These are phyloP conservation scores for Lantana camara DNA, from an alignment of 257 asterid genomes.

Conservation along the genomic window DNA sequence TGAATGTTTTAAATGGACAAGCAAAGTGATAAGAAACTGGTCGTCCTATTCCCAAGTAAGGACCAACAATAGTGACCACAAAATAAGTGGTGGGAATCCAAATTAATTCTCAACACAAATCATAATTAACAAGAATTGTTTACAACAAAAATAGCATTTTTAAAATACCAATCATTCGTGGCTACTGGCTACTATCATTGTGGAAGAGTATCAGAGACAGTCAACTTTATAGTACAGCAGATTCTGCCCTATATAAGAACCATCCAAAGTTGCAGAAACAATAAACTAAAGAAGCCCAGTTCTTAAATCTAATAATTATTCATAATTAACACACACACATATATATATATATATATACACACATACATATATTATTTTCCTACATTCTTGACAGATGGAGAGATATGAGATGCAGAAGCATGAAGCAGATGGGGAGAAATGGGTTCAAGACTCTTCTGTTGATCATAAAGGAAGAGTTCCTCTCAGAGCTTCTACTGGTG, in stretches of 20 bases:
- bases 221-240: neutral
- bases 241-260: constrained; percentile 35
- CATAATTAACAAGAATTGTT: neutral
- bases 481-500: constrained; percentile 75
- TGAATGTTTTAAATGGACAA: too few relatives aligned
- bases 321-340: too few relatives aligned
- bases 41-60: constrained; percentile 31
- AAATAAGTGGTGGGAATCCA: constrained; percentile 24
- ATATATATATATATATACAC: too few relatives aligned
- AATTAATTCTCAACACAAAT: constrained; percentile 18
- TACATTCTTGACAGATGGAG: constrained; percentile 32
- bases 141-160: neutral
- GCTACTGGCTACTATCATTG: neutral
- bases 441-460: constrained; percentile 80
- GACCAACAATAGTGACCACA: constrained; percentile 17
- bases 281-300: constrained; percentile 4
- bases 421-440: constrained; percentile 49
- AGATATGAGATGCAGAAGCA: constrained; percentile 10
- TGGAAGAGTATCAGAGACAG: constrained; percentile 21
- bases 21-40: too few relatives aligned
- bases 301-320: neutral
- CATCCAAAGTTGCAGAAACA: constrained; percentile 27
- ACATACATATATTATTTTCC: too few relatives aligned
- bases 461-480: constrained; percentile 80
- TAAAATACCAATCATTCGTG: neutral